Percentiles rank a stretch among this genome's conserved stretches.
These are phyloP conservation scores for Microdochium nivale DNA, from an alignment of 2,329 filamentous ascomycete genomes.

Conservation along the genomic window DNA sequence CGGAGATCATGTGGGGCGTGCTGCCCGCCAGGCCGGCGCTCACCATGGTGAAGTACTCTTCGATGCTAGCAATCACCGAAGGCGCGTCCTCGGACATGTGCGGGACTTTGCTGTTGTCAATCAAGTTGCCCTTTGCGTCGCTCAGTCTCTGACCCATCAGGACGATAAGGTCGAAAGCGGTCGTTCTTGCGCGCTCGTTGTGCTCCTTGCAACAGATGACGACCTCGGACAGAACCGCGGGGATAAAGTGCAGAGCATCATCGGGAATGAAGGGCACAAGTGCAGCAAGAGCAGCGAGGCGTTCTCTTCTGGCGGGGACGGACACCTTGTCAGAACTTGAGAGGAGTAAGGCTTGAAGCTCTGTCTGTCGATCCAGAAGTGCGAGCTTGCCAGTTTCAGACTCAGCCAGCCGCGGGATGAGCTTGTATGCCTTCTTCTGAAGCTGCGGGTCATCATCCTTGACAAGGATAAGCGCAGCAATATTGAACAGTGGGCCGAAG, in stretches of 20 bases:
- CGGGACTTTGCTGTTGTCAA: conserved; percentile 78
- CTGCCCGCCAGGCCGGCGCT: conserved; percentile 88
- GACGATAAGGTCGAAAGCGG: conserved; percentile 84
- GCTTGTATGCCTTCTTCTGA: conserved; percentile 98
- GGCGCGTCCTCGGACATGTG: conserved; percentile 80
- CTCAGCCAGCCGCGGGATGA: conserved; percentile 82
- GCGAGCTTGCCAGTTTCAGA: conserved; percentile 72
- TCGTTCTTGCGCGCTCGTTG: conserved; percentile 86
- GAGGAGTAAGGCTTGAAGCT: conserved; percentile 77
- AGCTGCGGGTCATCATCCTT: conserved; percentile 80
- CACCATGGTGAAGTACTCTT: conserved; percentile 98
- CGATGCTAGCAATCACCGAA: conserved; percentile 69
- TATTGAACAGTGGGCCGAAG: conserved; percentile 76
- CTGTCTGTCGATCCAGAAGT: conserved; percentile 62
- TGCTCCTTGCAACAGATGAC: conserved; percentile 96
- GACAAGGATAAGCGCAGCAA: conserved; percentile 74
- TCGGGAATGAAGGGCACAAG: conserved; percentile 72
- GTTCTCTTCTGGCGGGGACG: conserved; percentile 76
- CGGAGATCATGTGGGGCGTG: conserved; percentile 95
- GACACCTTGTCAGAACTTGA: conserved; percentile 77
- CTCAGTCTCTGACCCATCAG: conserved; percentile 77
- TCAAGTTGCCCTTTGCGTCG: conserved; percentile 56
- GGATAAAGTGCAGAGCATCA: conserved; percentile 83
- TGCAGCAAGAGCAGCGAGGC: conserved; percentile 72
- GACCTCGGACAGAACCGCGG: conserved; percentile 82